phyloP scores from a whole-genome alignment of 2,329 filamentous ascomycete species.

The Colletotrichum scovillei region DNA sequence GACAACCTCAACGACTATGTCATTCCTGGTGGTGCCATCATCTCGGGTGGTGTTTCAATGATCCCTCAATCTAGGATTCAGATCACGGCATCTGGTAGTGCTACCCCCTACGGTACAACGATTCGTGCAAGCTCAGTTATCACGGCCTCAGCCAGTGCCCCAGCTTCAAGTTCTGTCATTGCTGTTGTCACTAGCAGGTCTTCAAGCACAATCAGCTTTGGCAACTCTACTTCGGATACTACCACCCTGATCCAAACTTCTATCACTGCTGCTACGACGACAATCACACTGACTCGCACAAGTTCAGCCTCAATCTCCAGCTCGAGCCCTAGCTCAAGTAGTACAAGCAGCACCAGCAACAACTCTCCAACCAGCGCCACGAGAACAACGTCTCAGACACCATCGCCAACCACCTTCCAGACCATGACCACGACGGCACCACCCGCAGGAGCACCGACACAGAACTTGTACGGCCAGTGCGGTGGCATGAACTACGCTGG shows the following conservation, averaged over 20 bases:
- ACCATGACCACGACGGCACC: neutral
- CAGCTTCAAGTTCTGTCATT: neutral
- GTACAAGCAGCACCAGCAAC: neutral
- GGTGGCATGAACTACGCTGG: constrained; percentile 16
- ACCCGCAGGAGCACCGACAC: neutral
- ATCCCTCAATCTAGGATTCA: constrained; percentile 35
- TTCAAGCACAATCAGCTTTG: neutral
- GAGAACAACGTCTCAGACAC: neutral
- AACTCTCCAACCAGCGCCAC: neutral
- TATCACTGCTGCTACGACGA: neutral
- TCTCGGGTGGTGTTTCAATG: constrained; percentile 38
- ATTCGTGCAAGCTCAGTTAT: neutral
- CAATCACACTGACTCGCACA: neutral
- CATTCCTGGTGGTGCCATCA: constrained; percentile 44
- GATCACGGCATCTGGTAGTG: constrained; percentile 36
- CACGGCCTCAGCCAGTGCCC: rapidly evolving
- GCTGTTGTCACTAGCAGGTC: no score
- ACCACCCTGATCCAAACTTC: neutral
- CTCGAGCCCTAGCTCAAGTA: neutral
- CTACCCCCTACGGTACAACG: constrained; percentile 31
- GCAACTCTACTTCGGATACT: neutral
- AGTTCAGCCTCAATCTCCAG: neutral
- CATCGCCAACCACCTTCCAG: neutral
- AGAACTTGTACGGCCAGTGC: constrained; percentile 21
- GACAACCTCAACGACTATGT: constrained; percentile 38